Evolutionary conservation across 1,284 basidiomycete genomes (phyloP), one percentile per base, ranked within the genome.

Genomic region (Leucocoprinus gongylophorus): DNA sequence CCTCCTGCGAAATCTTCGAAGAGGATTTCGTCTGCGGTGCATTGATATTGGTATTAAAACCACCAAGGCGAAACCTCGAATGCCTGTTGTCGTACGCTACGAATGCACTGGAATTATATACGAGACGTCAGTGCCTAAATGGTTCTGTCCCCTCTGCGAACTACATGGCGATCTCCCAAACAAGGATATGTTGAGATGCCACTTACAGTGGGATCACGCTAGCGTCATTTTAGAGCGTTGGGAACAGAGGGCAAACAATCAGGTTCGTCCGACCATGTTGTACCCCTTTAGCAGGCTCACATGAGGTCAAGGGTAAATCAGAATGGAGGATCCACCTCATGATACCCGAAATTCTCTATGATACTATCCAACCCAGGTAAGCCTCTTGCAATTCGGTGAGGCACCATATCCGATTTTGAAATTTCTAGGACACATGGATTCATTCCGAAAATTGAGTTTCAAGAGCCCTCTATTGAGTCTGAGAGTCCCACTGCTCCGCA

Each of bases 71-170:
- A 56, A 54, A n/a, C 51, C 47, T 15, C 44, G 54, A 7, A 45
- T 61, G 18, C 57, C 55, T 5, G 15, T 67, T 12, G 47, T 55
- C 10, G 62, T 71, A 8, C 57, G 51, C 5, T 72, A 69, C 33
- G 62, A 67, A 35, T 59, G 65, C 50, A 46, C 57, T 9, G 66
- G 61, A n/a, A 57, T 62, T 17, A 51, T 53, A 59, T 62, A 62
- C 50, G 58, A 62, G 37, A 58, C 61, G 5, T 51, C 47, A 29
- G 49, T 66, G 45, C 50, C 58, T 20, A 50, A 55, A 13, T 84
- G 80, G 77, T 50, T 63, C 30, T 88, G 85, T 59, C 85, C 85
- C 0, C 55, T 88, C 15, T 88, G 85, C 60, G 67, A 73, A 42
- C 58, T 83, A 3, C 72, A 81, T 45, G 70, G 71, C 5, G 57